Conservation (phyloP, 2,329 filamentous ascomycete species). For the Fusarium sp. region DNA sequence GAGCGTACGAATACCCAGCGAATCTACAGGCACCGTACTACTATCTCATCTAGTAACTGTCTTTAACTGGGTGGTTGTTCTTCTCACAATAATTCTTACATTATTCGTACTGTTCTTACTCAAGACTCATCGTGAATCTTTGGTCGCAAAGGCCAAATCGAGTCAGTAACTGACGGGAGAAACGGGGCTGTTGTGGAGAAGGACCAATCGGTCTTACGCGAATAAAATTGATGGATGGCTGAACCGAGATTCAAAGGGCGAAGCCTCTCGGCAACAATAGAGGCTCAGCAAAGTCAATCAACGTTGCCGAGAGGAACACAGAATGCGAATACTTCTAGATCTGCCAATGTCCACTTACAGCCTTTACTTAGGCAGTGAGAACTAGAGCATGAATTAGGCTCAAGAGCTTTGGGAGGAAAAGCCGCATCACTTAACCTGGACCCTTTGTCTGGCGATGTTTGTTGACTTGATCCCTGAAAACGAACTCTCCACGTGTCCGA, state of each 20-base stretch:
- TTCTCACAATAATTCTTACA: not conserved
- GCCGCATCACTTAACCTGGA: constrained; percentile 19
- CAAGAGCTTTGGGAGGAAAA: not conserved
- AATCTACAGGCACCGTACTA: not conserved
- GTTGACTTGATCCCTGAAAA: constrained; percentile 26
- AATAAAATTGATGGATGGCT: not conserved
- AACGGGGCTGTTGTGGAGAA: constrained; percentile 7
- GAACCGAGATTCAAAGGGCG: constrained; percentile 11
- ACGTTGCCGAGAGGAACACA: not conserved
- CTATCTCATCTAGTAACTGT: not conserved
- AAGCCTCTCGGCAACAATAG: not conserved
- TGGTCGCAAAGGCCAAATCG: constrained; percentile 7
- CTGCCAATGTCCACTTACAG: not conserved
- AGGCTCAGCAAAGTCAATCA: not conserved
- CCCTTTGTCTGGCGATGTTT: constrained; percentile 7
- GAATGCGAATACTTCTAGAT: not conserved
- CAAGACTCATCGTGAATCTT: not conserved
- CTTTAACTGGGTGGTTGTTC: not conserved
- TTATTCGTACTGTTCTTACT: not conserved
- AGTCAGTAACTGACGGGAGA: constrained; percentile 4
- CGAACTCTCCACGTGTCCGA: constrained; percentile 32
- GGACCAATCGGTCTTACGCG: not conserved
- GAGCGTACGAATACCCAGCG: not conserved
- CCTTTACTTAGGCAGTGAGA: not conserved
- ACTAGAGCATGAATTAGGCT: not conserved